Evolutionary conservation across 768 basidiomycete species (phyloP).

Genomic region (Leucosporidium scottii): DNA sequence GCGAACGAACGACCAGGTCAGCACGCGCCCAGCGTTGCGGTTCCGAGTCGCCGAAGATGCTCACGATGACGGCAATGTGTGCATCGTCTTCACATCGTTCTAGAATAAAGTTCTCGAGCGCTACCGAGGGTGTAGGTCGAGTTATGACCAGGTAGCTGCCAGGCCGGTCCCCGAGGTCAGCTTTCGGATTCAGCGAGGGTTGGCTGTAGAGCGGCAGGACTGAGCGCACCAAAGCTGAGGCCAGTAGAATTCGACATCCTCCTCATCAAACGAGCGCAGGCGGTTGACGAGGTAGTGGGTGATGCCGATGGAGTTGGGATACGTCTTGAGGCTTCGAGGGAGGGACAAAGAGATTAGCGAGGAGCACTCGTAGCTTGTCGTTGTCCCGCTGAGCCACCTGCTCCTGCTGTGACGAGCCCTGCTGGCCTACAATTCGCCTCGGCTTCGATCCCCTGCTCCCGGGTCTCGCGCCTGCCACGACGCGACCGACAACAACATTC

Average conservation of each 20-base stretch:
- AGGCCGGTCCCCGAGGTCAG: background rate
- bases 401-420: no score
- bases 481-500: background rate
- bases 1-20: slow-evolving; percentile 1
- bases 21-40: background rate
- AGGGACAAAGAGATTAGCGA: background rate
- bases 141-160: slow-evolving; percentile 87
- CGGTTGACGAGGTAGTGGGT: slow-evolving; percentile 47
- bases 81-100: slow-evolving; percentile 83
- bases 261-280: slow-evolving; percentile 44
- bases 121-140: slow-evolving; percentile 79
- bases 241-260: slow-evolving; percentile 50
- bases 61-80: slow-evolving; percentile 87
- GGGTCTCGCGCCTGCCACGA: slow-evolving; percentile 1
- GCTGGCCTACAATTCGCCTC: no score
- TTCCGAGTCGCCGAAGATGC: slow-evolving; percentile 38
- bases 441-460: no score
- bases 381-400: no score
- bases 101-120: slow-evolving; percentile 87
- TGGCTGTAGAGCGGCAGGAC: no score
- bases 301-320: slow-evolving; percentile 47
- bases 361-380: no score
- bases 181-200: background rate
- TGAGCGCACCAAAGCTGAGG: slow-evolving; percentile 46
- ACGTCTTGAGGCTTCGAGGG: slow-evolving; percentile 42